Evolutionary conservation across 441 rosid species (phyloP).

Genomic region (Corymbia citriodora): DNA sequence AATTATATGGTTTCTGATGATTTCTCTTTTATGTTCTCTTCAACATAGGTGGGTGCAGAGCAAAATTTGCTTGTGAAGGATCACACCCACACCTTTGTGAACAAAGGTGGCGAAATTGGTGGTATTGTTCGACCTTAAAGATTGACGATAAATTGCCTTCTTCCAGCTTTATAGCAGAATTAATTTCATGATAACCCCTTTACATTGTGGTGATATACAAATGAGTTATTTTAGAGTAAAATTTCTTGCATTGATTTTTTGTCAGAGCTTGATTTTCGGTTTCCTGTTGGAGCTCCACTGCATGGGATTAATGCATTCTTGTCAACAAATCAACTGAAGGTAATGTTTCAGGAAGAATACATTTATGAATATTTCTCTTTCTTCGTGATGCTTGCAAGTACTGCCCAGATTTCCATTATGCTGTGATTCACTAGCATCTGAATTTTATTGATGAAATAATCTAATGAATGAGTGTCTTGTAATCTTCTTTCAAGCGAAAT

Average conservation of each 20-base stretch:
- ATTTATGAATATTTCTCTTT: not conserved
- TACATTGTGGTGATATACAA: not conserved
- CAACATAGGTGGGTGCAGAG: slow-evolving; percentile 76
- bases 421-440: not conserved
- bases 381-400: not conserved
- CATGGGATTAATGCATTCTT: slow-evolving; percentile 91
- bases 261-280: slow-evolving; percentile 97
- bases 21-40: slow-evolving; percentile 5
- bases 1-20: not conserved
- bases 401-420: not conserved
- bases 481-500: not conserved
- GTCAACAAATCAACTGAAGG: slow-evolving; percentile 87
- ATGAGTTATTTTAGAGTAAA: not conserved
- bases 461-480: not conserved
- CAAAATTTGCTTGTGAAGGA: slow-evolving; percentile 89
- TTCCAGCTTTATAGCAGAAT: not conserved
- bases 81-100: slow-evolving; percentile 95
- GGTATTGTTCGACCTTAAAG: slow-evolving; percentile 34
- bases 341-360: slow-evolving; percentile 10
- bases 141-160: not conserved
- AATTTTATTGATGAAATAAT: not conserved
- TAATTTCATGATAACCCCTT: not conserved
- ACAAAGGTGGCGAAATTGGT: slow-evolving; percentile 83
- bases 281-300: slow-evolving; percentile 89
- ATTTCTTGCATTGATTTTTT: slow-evolving; percentile 11